phyloP scores from a whole-genome alignment of 495 filamentous ascomycete species.

The Cladorrhinum samala region DNA sequence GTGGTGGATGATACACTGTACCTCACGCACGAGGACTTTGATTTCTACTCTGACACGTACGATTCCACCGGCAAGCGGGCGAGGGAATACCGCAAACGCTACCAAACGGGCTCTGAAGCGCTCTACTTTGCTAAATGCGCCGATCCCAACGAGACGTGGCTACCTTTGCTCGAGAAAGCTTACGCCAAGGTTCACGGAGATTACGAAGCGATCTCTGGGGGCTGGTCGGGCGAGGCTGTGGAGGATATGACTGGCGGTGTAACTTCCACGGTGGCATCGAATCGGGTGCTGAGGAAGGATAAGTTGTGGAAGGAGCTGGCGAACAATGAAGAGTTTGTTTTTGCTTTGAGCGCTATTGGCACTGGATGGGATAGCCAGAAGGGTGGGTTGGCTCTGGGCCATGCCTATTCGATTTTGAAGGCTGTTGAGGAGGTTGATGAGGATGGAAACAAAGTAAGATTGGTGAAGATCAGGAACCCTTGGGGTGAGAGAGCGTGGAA shows the following conservation, averaged over 20 bases:
- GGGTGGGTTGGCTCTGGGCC: conserved; percentile 66
- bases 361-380: conserved; percentile 44
- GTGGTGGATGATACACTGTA: conserved; percentile 80
- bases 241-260: conserved; percentile 93
- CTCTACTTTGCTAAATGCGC: conserved; percentile 84
- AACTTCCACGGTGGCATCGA: conserved; percentile 70
- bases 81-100: conserved; percentile 62
- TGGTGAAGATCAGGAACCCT: conserved; percentile 78
- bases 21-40: conserved; percentile 66
- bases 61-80: conserved; percentile 29
- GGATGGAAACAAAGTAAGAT: conserved; percentile 27
- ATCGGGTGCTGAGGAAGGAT: conserved; percentile 80
- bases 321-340: conserved; percentile 80
- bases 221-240: conserved; percentile 79
- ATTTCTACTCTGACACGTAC: conserved; percentile 51
- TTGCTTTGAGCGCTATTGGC: conserved; percentile 65
- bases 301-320: conserved; percentile 82
- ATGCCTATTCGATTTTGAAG: conserved; percentile 86
- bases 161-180: conserved; percentile 89
- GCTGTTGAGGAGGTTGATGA: conserved; percentile 70
- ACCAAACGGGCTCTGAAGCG: conserved; percentile 69
- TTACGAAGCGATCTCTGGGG: conserved; percentile 78
- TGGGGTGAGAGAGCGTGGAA: conserved; percentile 57
- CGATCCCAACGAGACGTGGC: conserved; percentile 86
- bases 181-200: conserved; percentile 95